A percentile compares a stretch with the other conserved stretches of the same genome.
These are phyloP conservation scores for Sarocladium brachiariae DNA, from an alignment of 2,329 filamentous ascomycete species.

Conservation along the genomic window DNA sequence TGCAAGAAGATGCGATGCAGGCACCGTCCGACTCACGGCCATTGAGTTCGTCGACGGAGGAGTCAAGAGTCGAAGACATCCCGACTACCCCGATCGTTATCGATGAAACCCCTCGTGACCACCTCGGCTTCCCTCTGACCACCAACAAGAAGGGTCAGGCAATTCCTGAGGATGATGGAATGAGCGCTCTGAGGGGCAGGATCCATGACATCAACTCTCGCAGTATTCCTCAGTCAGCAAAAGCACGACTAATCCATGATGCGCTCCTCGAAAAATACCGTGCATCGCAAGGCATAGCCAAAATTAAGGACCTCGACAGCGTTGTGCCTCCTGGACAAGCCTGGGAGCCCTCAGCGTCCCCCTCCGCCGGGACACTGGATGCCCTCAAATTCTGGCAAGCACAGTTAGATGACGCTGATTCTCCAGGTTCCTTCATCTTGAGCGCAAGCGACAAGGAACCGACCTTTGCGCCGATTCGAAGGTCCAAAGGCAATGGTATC, in stretches of 20 bases:
- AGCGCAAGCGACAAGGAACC: constrained; percentile 56
- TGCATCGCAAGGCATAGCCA: constrained; percentile 21
- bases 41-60: constrained; percentile 26
- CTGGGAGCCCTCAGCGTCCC: constrained; percentile 34
- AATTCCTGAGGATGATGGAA: constrained; percentile 74
- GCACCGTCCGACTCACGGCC: constrained; percentile 22
- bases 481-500: constrained; percentile 37
- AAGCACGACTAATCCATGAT: constrained; percentile 65
- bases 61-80: constrained; percentile 26
- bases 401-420: constrained; percentile 31
- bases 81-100: constrained; percentile 13
- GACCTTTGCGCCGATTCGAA: constrained; percentile 56
- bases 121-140: constrained; percentile 25
- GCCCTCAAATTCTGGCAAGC: constrained; percentile 55
- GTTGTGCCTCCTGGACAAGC: constrained; percentile 18
- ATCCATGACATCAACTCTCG: constrained; percentile 63
- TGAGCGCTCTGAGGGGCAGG: constrained; percentile 57
- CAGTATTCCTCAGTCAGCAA: constrained; percentile 52
- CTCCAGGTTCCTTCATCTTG: constrained; percentile 39
- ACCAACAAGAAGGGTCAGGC: constrained; percentile 22
- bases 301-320: constrained; percentile 15
- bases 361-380: constrained; percentile 20
- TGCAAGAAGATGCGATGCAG: constrained; percentile 14
- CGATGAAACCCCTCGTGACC: constrained; percentile 22
- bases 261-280: constrained; percentile 63